Conservation (phyloP, 2,329 filamentous ascomycete species). For the Fusarium luffae region DNA sequence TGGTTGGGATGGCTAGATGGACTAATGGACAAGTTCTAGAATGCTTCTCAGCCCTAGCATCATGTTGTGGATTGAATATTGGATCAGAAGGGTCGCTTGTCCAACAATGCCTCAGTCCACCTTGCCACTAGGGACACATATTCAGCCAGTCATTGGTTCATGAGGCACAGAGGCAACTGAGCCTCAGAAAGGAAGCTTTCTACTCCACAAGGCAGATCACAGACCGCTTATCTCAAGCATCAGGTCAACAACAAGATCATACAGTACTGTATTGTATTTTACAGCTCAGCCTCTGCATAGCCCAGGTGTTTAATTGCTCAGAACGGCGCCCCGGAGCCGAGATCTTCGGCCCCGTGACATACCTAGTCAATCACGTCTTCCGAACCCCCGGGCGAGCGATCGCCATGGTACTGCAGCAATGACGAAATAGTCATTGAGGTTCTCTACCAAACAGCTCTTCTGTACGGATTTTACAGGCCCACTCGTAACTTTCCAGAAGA, state of each 20-base stretch:
- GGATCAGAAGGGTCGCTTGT: not conserved
- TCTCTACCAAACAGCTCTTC: not conserved
- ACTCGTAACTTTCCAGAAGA: slow-evolving; percentile 13
- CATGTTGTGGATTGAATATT: slow-evolving; percentile 1
- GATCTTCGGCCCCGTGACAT: slow-evolving; percentile 20
- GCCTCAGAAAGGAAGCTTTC: slow-evolving; percentile 9
- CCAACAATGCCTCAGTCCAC: slow-evolving; percentile 16
- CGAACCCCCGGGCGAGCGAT: slow-evolving; percentile 11
- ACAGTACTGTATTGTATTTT: not conserved
- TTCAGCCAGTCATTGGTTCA: not conserved
- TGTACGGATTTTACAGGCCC: not conserved
- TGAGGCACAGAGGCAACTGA: not conserved
- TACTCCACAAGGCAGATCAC: slow-evolving; percentile 22
- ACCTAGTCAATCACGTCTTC: slow-evolving; percentile 1
- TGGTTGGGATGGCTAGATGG: not conserved
- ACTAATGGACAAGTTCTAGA: slow-evolving; percentile 24
- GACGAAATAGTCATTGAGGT: slow-evolving; percentile 7
- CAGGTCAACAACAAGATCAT: not conserved
- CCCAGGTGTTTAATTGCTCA: slow-evolving; percentile 1
- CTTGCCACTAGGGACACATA: slow-evolving; percentile 8
- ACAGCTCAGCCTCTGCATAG: slow-evolving; percentile 27
- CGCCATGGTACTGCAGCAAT: not conserved
- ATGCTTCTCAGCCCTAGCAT: slow-evolving; percentile 20
- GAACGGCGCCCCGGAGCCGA: slow-evolving; percentile 9
- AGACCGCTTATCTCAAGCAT: slow-evolving; percentile 3